Base-by-base conservation (phyloP, 495 filamentous ascomycete species). In the Chaetomium tenue region DNA sequence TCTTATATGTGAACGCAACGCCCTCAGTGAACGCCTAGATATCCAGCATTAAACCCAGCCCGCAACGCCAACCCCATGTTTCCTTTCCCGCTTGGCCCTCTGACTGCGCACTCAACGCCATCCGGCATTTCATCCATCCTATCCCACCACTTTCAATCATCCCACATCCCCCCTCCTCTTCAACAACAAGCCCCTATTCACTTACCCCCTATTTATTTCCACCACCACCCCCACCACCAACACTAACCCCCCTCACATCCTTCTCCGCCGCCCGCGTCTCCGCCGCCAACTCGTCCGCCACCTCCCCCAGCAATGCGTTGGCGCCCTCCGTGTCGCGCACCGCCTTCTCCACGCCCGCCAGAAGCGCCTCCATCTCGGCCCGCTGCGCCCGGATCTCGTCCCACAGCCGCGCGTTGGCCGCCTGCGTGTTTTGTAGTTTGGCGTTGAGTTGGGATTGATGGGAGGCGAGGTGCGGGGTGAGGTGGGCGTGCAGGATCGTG, bases 291-390 rank as follows among this genome's bases (percentile, higher is more conserved):
- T 76, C 78, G 47, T 82, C 82, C 5, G 81, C 77, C 22, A 81
- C 71, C n/a, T 5, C 20, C 37, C 70, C 78, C 44, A 82, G 71
- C 66, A 80, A 68, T 54, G 76, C 74, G 46, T 83, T 86, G 40
- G 87, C 86, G 13, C 80, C 85, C 68, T 90, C 88, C 64, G 95
- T 71, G 76, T 94, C 91, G 25, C 78, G 75, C 51, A 93, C 81
- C 28, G 88, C 82, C 26, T 76, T 78, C 72, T 92, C 91, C 26
- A 94, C 78, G 13, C 82, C 78, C 5, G 70, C 77, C 42, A 94
- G 71, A 57, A 96, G 71, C 8, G 70, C 78, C 68, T 90, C 87
- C 62, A 96, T 91, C 74, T 96, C 91, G 48, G 79, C 75, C 42
- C 90, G 78, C 78, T 96, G 92, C 26, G 74, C 78, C 64, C 83